Conservation (phyloP, 2,329 filamentous ascomycete genomes). For the Aspergillus transmontanensis region DNA sequence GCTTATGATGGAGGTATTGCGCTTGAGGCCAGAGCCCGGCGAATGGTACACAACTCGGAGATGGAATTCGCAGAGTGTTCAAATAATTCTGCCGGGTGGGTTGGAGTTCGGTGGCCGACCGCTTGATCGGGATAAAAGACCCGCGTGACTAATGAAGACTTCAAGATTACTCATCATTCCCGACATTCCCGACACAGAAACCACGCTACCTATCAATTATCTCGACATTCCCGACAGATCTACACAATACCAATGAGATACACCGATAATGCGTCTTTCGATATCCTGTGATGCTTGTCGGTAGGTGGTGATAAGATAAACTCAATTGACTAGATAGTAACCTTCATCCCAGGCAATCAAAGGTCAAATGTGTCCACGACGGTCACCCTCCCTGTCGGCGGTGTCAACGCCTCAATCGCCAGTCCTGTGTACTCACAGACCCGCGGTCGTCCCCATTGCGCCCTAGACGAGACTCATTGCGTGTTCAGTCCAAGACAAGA, state of each 20-base stretch:
- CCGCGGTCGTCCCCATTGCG: conserved; percentile 26
- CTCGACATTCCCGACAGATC: background rate
- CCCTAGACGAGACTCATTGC: conserved; percentile 2
- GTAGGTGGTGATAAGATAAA: conserved; percentile 16
- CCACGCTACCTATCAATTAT: too few relatives aligned
- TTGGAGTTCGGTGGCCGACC: background rate
- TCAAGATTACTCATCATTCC: background rate
- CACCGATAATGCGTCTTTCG: conserved; percentile 34
- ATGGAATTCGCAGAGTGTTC: background rate
- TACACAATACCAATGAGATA: background rate
- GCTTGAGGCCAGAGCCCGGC: background rate
- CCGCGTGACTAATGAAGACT: background rate
- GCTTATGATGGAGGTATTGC: background rate
- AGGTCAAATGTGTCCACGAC: conserved; percentile 41
- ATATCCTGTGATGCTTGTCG: conserved; percentile 40
- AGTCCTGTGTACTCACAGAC: conserved; percentile 33
- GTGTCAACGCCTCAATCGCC: conserved; percentile 29
- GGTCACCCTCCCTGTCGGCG: conserved; percentile 38
- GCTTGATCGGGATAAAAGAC: background rate
- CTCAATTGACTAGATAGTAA: background rate
- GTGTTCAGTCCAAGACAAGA: background rate
- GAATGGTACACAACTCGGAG: background rate
- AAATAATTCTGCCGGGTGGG: background rate
- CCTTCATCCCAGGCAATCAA: conserved; percentile 30
- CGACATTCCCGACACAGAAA: background rate